Percentiles rank a stretch among this genome's conserved stretches.
Conservation (phyloP, 2,329 filamentous ascomycete genomes). For the Lojkania enalia region DNA sequence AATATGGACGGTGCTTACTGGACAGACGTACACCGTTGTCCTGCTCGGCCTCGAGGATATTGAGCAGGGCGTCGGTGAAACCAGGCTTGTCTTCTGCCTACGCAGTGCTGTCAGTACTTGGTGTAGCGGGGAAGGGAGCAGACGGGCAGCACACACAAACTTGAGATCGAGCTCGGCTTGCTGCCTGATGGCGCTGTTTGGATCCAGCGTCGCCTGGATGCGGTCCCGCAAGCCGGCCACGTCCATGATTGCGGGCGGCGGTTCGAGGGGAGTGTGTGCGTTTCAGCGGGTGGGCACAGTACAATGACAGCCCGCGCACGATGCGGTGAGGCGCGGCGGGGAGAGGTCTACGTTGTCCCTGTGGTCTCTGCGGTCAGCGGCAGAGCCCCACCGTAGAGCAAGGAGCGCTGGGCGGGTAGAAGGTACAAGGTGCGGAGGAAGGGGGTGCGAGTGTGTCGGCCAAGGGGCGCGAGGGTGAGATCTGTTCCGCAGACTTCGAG, state of each 20-base stretch:
- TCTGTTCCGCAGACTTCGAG: too few species aligned
- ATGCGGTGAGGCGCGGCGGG: too few species aligned
- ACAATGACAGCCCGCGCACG: too few species aligned
- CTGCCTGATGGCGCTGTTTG: constrained; percentile 73
- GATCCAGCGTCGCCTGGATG: constrained; percentile 74
- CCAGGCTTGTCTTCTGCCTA: constrained; percentile 89
- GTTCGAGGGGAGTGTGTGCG: constrained; percentile 6
- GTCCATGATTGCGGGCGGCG: constrained; percentile 63
- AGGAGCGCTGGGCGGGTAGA: too few species aligned
- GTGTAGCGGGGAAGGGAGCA: constrained; percentile 14
- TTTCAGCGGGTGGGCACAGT: constrained; percentile 2
- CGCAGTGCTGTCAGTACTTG: constrained; percentile 27
- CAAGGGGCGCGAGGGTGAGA: too few species aligned
- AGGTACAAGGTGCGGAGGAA: too few species aligned
- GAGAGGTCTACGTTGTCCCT: too few species aligned
- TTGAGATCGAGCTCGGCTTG: constrained; percentile 81
- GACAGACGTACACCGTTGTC: constrained; percentile 83
- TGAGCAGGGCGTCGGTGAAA: constrained; percentile 87
- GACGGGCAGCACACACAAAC: constrained; percentile 61
- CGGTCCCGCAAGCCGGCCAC: constrained; percentile 73
- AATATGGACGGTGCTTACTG: constrained; percentile 61
- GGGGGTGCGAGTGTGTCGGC: too few species aligned
- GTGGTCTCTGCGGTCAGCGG: too few species aligned
- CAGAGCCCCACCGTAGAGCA: too few species aligned
- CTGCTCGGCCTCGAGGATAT: constrained; percentile 87